Conservation (phyloP, 371 early-diverging fungal species). For the Encephalitozoon romaleae region DNA sequence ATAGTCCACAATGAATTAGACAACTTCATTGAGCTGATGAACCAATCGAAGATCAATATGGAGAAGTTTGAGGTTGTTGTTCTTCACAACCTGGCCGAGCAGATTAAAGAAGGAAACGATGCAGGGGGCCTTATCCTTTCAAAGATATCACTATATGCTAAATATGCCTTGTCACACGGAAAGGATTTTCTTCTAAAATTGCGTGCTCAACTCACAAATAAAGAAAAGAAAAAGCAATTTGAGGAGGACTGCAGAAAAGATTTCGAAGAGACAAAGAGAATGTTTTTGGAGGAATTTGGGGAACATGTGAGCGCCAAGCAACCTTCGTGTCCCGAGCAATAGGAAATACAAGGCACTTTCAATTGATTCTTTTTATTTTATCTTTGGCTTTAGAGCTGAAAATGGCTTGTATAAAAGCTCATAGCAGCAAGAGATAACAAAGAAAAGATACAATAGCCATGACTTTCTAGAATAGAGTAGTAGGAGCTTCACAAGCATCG, state of each 20-base stretch:
- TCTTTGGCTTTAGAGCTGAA: neutral
- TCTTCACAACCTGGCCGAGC: slow-evolving; percentile 40
- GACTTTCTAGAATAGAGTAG: slow-evolving; percentile 16
- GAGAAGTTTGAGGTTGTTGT: slow-evolving; percentile 37
- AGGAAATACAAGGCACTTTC: neutral
- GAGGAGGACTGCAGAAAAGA: slow-evolving; percentile 27
- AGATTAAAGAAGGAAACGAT: slow-evolving; percentile 51
- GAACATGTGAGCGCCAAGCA: neutral
- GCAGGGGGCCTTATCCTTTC: slow-evolving; percentile 29
- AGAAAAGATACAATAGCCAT: slow-evolving; percentile 4
- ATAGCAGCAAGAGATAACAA: neutral
- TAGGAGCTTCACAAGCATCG: slow-evolving; percentile 25
- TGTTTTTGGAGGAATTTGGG: neutral
- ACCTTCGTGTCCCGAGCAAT: neutral
- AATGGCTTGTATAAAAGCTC: slow-evolving; percentile 19
- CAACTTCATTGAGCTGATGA: slow-evolving; percentile 28
- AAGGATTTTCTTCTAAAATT: slow-evolving; percentile 17
- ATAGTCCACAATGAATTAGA: slow-evolving; percentile 14
- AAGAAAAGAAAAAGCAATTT: slow-evolving; percentile 18
- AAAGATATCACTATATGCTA: slow-evolving; percentile 26
- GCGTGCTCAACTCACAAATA: slow-evolving; percentile 9
- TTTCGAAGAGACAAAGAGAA: slow-evolving; percentile 25
- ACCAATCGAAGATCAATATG: slow-evolving; percentile 28
- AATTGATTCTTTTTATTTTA: neutral
- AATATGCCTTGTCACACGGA: slow-evolving; percentile 31